phyloP scores from a whole-genome alignment of 164 flowering plant genomes.

The Aristolochia fimbriata region DNA sequence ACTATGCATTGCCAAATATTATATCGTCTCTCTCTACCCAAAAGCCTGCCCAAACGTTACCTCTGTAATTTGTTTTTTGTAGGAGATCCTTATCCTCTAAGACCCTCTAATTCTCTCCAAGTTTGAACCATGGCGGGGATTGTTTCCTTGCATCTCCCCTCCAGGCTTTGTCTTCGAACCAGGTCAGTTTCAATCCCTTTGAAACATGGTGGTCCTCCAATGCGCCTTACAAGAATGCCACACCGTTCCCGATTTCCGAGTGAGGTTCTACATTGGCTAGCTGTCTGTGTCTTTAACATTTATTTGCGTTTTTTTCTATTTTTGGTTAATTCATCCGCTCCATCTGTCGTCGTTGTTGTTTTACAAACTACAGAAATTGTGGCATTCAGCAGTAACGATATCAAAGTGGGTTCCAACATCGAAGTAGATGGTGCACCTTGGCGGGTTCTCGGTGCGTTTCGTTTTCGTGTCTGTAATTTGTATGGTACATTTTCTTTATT shows the following conservation, averaged over 20 bases:
- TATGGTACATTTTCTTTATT: not conserved
- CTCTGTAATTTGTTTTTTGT: too few species aligned
- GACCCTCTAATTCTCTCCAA: not conserved
- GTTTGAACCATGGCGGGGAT: slow-evolving; percentile 27
- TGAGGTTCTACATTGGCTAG: slow-evolving; percentile 6
- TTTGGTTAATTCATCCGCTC: not conserved
- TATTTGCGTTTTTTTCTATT: not conserved
- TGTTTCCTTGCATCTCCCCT: slow-evolving; percentile 13
- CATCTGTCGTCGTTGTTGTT: not conserved
- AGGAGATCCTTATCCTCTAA: too few species aligned
- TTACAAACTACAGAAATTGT: slow-evolving; percentile 36
- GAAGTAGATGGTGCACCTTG: slow-evolving; percentile 90
- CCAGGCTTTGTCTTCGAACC: slow-evolving; percentile 17
- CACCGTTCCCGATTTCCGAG: slow-evolving; percentile 28
- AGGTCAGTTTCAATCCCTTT: slow-evolving; percentile 14
- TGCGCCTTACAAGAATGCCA: slow-evolving; percentile 11
- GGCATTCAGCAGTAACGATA: slow-evolving; percentile 73
- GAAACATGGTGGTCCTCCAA: slow-evolving; percentile 20
- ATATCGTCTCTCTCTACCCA: too few species aligned
- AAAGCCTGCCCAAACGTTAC: too few species aligned
- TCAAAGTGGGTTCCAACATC: slow-evolving; percentile 69
- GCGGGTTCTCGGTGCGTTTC: slow-evolving; percentile 54
- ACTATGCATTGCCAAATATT: too few species aligned
- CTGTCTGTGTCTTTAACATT: not conserved
- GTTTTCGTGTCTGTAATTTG: not conserved